These are phyloP conservation scores for Haematococcus lacustris DNA, from an alignment of 139 green algal genomes.

Conservation along the genomic window DNA sequence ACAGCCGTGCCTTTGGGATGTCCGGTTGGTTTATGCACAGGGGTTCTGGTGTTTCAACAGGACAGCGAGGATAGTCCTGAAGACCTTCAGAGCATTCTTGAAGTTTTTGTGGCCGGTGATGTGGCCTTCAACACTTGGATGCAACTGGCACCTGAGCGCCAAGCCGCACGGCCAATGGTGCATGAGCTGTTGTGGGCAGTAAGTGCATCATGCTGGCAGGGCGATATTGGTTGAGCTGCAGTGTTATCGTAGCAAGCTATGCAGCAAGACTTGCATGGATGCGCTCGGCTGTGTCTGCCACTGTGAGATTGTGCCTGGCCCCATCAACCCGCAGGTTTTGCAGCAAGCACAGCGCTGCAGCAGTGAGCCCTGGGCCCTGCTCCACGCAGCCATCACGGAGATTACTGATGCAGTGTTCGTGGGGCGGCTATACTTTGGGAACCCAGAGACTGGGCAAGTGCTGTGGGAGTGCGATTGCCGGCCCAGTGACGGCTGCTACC, in stretches of 20 bases:
- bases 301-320: neutral
- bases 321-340: constrained; percentile 34
- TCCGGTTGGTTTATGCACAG: neutral
- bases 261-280: neutral
- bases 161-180: constrained; percentile 25
- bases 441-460: constrained; percentile 35
- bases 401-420: constrained; percentile 48
- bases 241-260: neutral
- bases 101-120: constrained; percentile 3
- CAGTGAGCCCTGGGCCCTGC: constrained; percentile 51
- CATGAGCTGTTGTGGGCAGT: constrained; percentile 47
- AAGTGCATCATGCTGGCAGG: neutral
- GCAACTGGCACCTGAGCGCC: constrained; percentile 1
- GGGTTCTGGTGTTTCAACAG: neutral
- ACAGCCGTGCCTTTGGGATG: too few relatives aligned
- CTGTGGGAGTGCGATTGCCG: constrained; percentile 71
- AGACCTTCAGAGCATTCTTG: neutral
- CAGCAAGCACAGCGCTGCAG: constrained; percentile 40
- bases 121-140: constrained; percentile 16
- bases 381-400: constrained; percentile 55
- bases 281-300: neutral
- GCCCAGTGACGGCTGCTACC: constrained; percentile 58
- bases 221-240: constrained; percentile 21
- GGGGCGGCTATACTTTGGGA: constrained; percentile 62
- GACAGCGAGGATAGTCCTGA: neutral